Percentiles rank a stretch among this genome's conserved stretches.
Conservation (phyloP, 352 stramenopile species). For the Phytophthora nicotianae region DNA sequence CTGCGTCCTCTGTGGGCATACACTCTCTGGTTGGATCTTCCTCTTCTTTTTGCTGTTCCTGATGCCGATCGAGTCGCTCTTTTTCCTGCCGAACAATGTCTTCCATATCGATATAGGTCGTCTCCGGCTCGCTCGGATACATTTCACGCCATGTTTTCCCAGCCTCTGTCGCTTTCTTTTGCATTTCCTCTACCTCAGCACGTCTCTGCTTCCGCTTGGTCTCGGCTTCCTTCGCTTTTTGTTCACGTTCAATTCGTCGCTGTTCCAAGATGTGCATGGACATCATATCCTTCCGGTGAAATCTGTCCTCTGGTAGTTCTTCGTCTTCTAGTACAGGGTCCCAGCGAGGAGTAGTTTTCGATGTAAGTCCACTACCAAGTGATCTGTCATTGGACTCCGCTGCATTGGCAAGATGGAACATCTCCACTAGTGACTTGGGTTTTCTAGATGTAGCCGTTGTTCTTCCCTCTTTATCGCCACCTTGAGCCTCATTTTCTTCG, state of each 20-base stretch:
- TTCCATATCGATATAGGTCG: slow-evolving; percentile 80
- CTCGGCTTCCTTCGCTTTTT: slow-evolving; percentile 68
- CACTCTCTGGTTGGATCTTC: slow-evolving; percentile 22
- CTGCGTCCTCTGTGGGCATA: slow-evolving; percentile 49
- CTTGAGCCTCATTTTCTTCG: slow-evolving; percentile 26
- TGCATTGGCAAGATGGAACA: slow-evolving; percentile 63
- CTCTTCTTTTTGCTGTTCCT: slow-evolving; percentile 27
- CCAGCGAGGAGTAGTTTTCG: slow-evolving; percentile 36
- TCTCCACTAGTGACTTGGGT: slow-evolving; percentile 64
- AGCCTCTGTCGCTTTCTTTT: slow-evolving; percentile 48
- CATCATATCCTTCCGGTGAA: slow-evolving; percentile 85
- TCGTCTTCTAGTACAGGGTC: slow-evolving; percentile 78
- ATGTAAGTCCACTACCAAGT: background rate
- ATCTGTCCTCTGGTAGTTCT: slow-evolving; percentile 79
- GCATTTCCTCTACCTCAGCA: slow-evolving; percentile 58
- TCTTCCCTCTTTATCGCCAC: background rate
- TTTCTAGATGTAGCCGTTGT: slow-evolving; percentile 3
- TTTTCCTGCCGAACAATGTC: slow-evolving; percentile 65
- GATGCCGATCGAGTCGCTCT: slow-evolving; percentile 36
- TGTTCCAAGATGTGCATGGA: slow-evolving; percentile 89
- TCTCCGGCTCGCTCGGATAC: slow-evolving; percentile 78
- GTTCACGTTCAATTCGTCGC: slow-evolving; percentile 54
- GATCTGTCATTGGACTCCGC: slow-evolving; percentile 5
- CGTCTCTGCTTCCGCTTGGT: slow-evolving; percentile 50
- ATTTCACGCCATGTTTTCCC: slow-evolving; percentile 83